These are phyloP conservation scores for Solanum ossicruentum DNA, from an alignment of 257 asterid species.

Conservation along the genomic window DNA sequence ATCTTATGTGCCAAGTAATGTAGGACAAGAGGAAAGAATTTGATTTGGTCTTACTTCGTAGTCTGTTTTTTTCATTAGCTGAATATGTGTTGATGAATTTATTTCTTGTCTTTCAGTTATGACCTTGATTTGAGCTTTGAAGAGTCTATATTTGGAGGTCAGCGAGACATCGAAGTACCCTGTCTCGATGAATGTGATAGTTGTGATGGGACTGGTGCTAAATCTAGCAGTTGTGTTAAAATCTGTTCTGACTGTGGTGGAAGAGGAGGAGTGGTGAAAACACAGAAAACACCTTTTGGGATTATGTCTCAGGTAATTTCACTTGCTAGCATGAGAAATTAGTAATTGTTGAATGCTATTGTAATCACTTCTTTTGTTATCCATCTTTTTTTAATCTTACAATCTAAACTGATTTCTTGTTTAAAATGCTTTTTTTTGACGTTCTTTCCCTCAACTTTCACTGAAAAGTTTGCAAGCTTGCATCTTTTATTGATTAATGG, in stretches of 20 bases:
- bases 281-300: conserved; percentile 86
- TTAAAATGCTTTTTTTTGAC: not conserved
- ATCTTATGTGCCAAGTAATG: not conserved
- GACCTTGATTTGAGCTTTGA: conserved; percentile 72
- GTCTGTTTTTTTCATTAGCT: not conserved
- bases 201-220: conserved; percentile 91
- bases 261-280: conserved; percentile 59
- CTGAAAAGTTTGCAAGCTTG: not conserved
- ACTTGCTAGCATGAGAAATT: not conserved
- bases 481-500: not conserved
- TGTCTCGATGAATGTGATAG: conserved; percentile 53
- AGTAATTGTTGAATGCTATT: not conserved
- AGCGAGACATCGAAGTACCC: conserved; percentile 56
- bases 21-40: not conserved
- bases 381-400: not conserved
- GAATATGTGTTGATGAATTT: not conserved
- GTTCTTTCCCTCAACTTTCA: not conserved
- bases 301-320: conserved; percentile 77
- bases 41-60: not conserved
- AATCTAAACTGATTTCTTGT: not conserved
- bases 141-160: conserved; percentile 79
- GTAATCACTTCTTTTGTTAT: not conserved
- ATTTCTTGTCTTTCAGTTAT: conserved; percentile 31
- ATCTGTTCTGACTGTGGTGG: conserved; percentile 67
- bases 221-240: conserved; percentile 51